phyloP scores from a whole-genome alignment of 805 yeast genomes.

The Hanseniaspora lindneri region DNA sequence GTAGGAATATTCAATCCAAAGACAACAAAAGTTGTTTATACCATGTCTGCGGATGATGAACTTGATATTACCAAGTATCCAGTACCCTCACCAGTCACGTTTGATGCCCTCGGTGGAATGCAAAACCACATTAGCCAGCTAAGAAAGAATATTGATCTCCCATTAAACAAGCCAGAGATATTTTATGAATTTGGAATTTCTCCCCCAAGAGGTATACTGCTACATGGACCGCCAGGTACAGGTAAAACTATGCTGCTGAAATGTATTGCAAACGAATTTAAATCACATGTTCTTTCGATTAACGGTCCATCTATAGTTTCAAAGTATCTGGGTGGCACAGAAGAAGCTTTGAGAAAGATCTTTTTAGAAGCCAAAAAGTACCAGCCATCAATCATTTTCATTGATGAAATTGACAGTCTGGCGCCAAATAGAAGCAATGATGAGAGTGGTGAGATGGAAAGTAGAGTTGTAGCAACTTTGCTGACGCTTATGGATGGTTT shows the following conservation, averaged over 20 bases:
- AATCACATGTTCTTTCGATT: slow-evolving; percentile 75
- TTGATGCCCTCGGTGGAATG: slow-evolving; percentile 67
- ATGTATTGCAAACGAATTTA: slow-evolving; percentile 64
- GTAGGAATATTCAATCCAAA: slow-evolving; percentile 33
- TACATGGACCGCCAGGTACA: slow-evolving; percentile 96
- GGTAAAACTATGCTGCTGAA: slow-evolving; percentile 85
- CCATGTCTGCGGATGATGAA: not conserved
- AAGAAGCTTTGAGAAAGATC: slow-evolving; percentile 63
- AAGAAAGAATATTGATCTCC: slow-evolving; percentile 61
- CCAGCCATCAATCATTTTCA: slow-evolving; percentile 78
- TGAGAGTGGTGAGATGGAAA: slow-evolving; percentile 82
- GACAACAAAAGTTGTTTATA: slow-evolving; percentile 16
- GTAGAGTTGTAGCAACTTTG: slow-evolving; percentile 79
- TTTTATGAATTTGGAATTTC: slow-evolving; percentile 76
- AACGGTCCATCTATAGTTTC: slow-evolving; percentile 89
- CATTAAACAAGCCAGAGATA: slow-evolving; percentile 62
- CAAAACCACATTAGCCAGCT: slow-evolving; percentile 47
- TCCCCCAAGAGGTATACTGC: slow-evolving; percentile 85
- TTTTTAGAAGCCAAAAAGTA: slow-evolving; percentile 75
- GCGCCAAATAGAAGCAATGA: slow-evolving; percentile 77
- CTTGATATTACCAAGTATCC: slow-evolving; percentile 32
- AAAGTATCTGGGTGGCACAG: slow-evolving; percentile 90
- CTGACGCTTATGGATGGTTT: slow-evolving; percentile 72
- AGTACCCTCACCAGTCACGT: slow-evolving; percentile 36
- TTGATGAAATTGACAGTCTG: slow-evolving; percentile 88